Evolutionary conservation across 2,329 filamentous ascomycete species (phyloP).

Genomic region (Neoascochyta sp.): DNA sequence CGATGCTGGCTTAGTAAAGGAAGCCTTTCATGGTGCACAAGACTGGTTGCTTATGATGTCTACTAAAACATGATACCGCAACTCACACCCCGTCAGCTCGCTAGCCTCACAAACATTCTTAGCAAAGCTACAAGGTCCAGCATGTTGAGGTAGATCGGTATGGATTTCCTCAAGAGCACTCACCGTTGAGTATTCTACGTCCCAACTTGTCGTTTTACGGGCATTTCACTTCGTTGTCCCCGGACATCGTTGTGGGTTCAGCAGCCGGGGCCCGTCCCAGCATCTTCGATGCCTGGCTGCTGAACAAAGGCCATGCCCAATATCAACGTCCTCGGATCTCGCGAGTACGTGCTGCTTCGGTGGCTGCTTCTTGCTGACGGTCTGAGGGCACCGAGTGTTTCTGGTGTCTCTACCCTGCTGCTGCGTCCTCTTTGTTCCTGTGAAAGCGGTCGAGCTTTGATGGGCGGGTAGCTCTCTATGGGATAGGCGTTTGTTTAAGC

Average conservation of each 20-base stretch:
- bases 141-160: no score
- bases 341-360: constrained; percentile 10
- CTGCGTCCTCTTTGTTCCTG: constrained; percentile 21
- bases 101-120: no score
- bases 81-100: no score
- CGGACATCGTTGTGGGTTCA: constrained; percentile 31
- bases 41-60: no score
- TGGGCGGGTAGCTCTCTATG: constrained; percentile 21
- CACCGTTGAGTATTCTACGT: not conserved
- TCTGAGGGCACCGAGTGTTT: constrained; percentile 22
- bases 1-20: not conserved
- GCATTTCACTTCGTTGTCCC: constrained; percentile 22
- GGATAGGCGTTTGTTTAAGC: constrained; percentile 35
- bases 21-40: not conserved
- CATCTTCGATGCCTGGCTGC: constrained; percentile 26
- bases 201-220: constrained; percentile 7
- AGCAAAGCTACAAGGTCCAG: no score
- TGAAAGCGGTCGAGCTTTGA: constrained; percentile 17
- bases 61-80: not conserved
- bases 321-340: constrained; percentile 16
- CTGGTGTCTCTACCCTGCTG: constrained; percentile 30
- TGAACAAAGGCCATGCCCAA: constrained; percentile 39
- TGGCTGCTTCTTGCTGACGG: constrained; percentile 8
- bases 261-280: constrained; percentile 18
- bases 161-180: no score